A percentile compares a stretch with the other conserved stretches of the same genome.
These are phyloP conservation scores for Candida patagonica DNA, from an alignment of 805 yeast species.

Conservation along the genomic window DNA sequence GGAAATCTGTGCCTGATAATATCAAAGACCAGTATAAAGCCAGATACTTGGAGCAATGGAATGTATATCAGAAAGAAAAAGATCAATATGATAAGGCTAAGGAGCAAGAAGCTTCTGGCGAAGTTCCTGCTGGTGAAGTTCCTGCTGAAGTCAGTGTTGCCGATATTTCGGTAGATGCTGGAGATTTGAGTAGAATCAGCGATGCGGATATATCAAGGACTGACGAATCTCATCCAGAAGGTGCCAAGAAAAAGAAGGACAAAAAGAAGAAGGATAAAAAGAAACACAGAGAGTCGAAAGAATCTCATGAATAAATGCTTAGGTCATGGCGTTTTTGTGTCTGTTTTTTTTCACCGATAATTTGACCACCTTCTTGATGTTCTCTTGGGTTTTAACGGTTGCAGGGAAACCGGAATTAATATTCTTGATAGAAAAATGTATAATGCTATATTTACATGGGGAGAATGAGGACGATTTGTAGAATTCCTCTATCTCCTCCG, in stretches of 20 bases:
- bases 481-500: background rate
- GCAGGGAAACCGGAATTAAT: no score
- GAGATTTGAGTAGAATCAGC: constrained; percentile 4
- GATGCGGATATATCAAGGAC: constrained; percentile 2
- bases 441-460: background rate
- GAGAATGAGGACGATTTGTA: background rate
- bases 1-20: constrained; percentile 63
- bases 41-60: constrained; percentile 37
- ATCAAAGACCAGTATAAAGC: constrained; percentile 67
- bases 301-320: no score
- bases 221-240: background rate
- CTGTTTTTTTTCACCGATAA: no score
- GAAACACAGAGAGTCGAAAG: constrained; percentile 33
- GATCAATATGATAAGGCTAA: constrained; percentile 40
- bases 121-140: background rate
- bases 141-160: background rate
- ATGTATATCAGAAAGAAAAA: constrained; percentile 37
- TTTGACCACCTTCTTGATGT: no score
- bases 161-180: background rate
- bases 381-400: no score
- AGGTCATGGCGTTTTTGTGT: no score
- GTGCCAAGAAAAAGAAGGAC: constrained; percentile 25
- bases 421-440: no score
- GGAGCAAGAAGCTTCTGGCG: constrained; percentile 13
- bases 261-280: constrained; percentile 39